A percentile compares a stretch with the other conserved stretches of the same genome.
Evolutionary conservation across 441 rosid species (phyloP).

Genomic region (Breynia disticha): DNA sequence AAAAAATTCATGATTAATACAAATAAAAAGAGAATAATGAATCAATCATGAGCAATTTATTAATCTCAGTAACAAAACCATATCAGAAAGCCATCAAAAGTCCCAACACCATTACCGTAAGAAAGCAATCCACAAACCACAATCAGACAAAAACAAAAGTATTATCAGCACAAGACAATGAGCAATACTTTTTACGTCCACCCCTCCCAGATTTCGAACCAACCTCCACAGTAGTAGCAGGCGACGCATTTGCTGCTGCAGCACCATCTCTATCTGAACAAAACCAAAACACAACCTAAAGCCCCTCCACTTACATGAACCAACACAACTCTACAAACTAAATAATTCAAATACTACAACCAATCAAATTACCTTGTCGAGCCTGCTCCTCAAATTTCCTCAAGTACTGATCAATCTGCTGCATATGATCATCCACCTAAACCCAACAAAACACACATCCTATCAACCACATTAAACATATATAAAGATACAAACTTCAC

Average conservation of each 20-base stretch:
- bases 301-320: constrained; percentile 1
- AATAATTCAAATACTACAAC: background rate
- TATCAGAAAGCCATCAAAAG: too few relatives aligned
- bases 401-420: constrained; percentile 87
- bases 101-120: background rate
- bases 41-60: too few relatives aligned
- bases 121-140: background rate
- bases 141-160: constrained; percentile 2
- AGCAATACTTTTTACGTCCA: constrained; percentile 79
- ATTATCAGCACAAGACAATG: constrained; percentile 16
- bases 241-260: constrained; percentile 28
- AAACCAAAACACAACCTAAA: constrained; percentile 9
- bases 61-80: too few relatives aligned
- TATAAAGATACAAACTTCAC: background rate
- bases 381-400: constrained; percentile 70
- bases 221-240: constrained; percentile 37
- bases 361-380: constrained; percentile 48
- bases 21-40: too few relatives aligned
- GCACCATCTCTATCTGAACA: constrained; percentile 53
- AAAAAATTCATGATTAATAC: too few relatives aligned
- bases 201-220: constrained; percentile 56
- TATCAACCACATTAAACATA: background rate
- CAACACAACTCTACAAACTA: too few relatives aligned
- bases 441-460: constrained; percentile 9
- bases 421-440: constrained; percentile 92